Base-by-base conservation (phyloP, 805 yeast genomes). In the Teunomyces kruisii region DNA sequence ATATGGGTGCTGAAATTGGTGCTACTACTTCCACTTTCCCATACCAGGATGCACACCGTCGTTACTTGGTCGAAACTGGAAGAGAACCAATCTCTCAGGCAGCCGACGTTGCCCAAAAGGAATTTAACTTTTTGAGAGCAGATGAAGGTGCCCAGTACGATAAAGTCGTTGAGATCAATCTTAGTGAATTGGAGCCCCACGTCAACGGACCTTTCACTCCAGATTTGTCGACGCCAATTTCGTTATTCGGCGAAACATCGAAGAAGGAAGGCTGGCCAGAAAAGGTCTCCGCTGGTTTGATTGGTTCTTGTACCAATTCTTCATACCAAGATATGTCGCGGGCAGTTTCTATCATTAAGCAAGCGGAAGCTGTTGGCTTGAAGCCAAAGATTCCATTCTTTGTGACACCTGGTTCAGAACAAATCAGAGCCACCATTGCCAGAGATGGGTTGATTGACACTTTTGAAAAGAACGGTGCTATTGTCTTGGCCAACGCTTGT, bases 1-100 rank as follows among this genome's bases (percentile, higher is more conserved):
- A 91, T 74, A 91, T 91, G 98, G 98, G 98, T 79, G 98, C 98
- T 56, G 98, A 91, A 75, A 90, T 91, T 58, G 98, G 98, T 75
- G 97, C 97, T 50, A 91, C 98, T 52, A 91, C 98, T 46, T 91
- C 97, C 39, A 88, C 88, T 50, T 91, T 91, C 95, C 98, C 98
- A 68, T 90, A 83, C 79, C 88, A 90, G 88, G 78, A 80, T 83
- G 63, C 85, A 92, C 54, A 91, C 88, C 88, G 81, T 74, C 67
- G 86, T 85, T 92, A 91, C 76, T 80, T 92, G 68, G 70, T 79
- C 51, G 94, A 95, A 46, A 92, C 98, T 48, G 83, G 82, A 57
- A 87, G 98, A 76, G 78, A 80, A 45, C 80, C 86, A 60, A 88
- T 92, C 61, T 91, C 92, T 48, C 85, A 88, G 52, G 82, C 85